Evolutionary conservation across 106 monocot species (phyloP).

Genomic region (Cymbidium sinense): DNA sequence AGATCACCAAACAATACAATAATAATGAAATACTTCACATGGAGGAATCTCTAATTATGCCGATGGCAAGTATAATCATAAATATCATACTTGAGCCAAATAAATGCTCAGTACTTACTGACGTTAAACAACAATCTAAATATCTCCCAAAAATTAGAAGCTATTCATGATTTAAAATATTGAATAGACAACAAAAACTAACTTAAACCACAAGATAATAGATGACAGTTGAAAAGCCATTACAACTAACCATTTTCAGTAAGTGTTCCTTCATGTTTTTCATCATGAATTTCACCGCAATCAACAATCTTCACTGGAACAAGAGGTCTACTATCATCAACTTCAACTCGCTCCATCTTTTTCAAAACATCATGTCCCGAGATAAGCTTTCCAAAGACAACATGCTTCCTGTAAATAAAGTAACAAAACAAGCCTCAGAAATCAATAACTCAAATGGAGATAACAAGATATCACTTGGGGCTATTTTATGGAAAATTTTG

Average conservation of each 20-base stretch:
- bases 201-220: background rate
- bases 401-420: slow-evolving; percentile 68
- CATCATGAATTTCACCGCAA: slow-evolving; percentile 69
- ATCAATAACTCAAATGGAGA: background rate
- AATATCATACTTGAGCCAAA: background rate
- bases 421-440: background rate
- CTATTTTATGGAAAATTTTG: too few relatives aligned
- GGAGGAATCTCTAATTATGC: background rate
- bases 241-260: slow-evolving; percentile 30
- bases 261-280: slow-evolving; percentile 3
- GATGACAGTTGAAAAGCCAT: background rate
- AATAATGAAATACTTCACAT: background rate
- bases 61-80: background rate
- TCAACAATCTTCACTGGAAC: slow-evolving; percentile 73
- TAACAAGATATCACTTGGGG: background rate
- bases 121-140: background rate
- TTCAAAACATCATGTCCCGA: slow-evolving; percentile 63
- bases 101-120: too few relatives aligned
- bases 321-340: slow-evolving; percentile 51
- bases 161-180: background rate
- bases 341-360: slow-evolving; percentile 74
- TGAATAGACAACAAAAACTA: background rate
- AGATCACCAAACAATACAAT: background rate
- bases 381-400: slow-evolving; percentile 96
- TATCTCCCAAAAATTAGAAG: background rate